Percentiles rank a stretch among this genome's conserved stretches.
Conservation (phyloP, 495 filamentous ascomycete genomes). For the Penicillium canescens region DNA sequence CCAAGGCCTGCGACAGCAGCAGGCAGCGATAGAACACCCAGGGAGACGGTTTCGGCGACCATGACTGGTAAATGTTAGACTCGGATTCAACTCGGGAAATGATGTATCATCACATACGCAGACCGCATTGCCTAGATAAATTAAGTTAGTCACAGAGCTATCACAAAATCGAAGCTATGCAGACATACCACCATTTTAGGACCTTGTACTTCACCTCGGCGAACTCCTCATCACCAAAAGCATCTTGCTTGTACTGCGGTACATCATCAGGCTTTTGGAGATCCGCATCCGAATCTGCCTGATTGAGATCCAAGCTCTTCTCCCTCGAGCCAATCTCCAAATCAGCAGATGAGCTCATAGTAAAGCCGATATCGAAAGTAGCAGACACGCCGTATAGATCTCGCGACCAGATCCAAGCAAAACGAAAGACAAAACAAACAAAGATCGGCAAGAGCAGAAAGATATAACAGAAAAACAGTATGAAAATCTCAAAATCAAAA, state of each 20-base stretch:
- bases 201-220: slow-evolving; percentile 44
- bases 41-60: slow-evolving; percentile 72
- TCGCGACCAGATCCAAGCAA: no score
- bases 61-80: slow-evolving; percentile 42
- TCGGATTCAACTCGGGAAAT: background rate
- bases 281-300: slow-evolving; percentile 10
- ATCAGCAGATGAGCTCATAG: slow-evolving; percentile 6
- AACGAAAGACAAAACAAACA: no score
- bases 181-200: slow-evolving; percentile 43
- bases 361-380: slow-evolving; percentile 1
- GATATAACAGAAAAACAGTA: background rate
- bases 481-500: background rate
- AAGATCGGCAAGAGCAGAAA: no score
- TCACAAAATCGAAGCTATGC: background rate
- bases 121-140: slow-evolving; percentile 41
- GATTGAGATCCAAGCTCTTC: slow-evolving; percentile 8
- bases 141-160: background rate
- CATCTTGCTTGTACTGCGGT: slow-evolving; percentile 27
- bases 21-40: slow-evolving; percentile 68
- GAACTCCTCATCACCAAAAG: slow-evolving; percentile 43
- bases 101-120: slow-evolving; percentile 25
- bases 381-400: no score
- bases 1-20: slow-evolving; percentile 64
- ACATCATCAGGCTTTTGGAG: slow-evolving; percentile 17
- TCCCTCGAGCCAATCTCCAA: background rate